Conservation (phyloP, 2,329 filamentous ascomycete genomes). For the Ophiostoma triangulosporum region DNA sequence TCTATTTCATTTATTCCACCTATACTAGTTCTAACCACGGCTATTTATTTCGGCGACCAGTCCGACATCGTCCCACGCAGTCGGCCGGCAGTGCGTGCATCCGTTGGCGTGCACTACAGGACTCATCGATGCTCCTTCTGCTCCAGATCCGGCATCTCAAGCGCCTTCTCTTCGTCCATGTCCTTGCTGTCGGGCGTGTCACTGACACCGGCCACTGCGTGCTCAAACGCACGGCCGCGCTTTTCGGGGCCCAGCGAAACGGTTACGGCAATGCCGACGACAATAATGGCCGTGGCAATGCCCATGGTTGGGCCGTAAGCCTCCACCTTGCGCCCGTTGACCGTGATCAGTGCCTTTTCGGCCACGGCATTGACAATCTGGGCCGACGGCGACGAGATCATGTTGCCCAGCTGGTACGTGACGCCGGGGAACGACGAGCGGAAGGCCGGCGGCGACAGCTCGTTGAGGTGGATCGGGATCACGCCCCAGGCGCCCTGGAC, state of each 20-base stretch:
- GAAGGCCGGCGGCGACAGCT: constrained; percentile 57
- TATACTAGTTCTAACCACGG: too few species aligned
- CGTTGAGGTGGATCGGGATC: constrained; percentile 61
- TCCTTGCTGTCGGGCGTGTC: background rate
- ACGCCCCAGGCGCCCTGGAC: constrained; percentile 54
- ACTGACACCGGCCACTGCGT: background rate
- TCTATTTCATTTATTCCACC: too few species aligned
- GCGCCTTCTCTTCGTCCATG: background rate
- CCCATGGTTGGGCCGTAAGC: background rate
- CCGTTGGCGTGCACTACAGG: background rate
- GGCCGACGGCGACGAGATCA: constrained; percentile 52
- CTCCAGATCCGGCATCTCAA: background rate
- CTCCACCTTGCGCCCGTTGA: background rate
- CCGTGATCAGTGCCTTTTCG: background rate
- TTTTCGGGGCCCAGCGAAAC: background rate
- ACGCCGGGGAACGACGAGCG: constrained; percentile 58
- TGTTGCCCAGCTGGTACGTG: constrained; percentile 63
- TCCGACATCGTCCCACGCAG: too few species aligned
- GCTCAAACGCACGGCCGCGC: background rate
- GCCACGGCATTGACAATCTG: background rate
- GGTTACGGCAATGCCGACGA: background rate
- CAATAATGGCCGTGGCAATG: background rate
- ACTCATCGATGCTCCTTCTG: background rate
- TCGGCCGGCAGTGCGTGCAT: background rate
- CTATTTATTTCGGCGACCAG: too few species aligned